Evolutionary conservation across 352 stramenopile species (phyloP), one percentile per base, ranked within the genome.

Genomic region (Globisporangium acanthophoron): DNA sequence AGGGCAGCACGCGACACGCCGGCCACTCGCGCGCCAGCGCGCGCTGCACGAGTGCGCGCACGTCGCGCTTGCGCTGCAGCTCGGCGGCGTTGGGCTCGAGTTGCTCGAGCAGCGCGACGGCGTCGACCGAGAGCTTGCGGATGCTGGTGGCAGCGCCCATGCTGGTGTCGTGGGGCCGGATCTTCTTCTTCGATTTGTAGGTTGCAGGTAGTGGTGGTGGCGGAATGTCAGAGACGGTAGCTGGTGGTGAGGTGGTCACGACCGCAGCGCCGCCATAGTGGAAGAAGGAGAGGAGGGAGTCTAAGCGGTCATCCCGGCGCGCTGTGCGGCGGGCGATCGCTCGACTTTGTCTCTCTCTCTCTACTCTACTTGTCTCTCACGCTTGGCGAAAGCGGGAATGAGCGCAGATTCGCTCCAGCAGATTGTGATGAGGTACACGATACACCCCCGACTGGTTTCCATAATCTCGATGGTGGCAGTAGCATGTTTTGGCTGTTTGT

Each of bases 121-220:
- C 85, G 49, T 94, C 81, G 57, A 94, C 69, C 59, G 81, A 90
- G 62, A 92, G 80, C 62, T 89, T 89, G 57, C 78, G 74, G 55
- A 87, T 80, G 62, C 81, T 94, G 62, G 85, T 91, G 54, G 71
- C 78, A 20, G 84, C 84, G 33, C 84, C 84, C 84, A 94, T 94
- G 58, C 37, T 67, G 12, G 54, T 35, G 16, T 66, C 56, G 20
- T 5, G 24, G 24, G 1, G 24, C 24, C 24, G 24, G 24, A 27
- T 27, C 52, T 15, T 29, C 33, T 54, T 31, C 9, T 53, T 56
- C 33, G 64, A 5, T 40, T 31, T 46, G 52, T 46, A 24, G 51
- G 16, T 46, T n/a, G 48, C 33, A 45, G 18, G 13, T 27, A 27
- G 24, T 0, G 3, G 18, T 13, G 13, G 13, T n/a, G 40, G 40